Base-by-base conservation (phyloP, 2,329 filamentous ascomycete genomes). In the Aureobasidium sp. region DNA sequence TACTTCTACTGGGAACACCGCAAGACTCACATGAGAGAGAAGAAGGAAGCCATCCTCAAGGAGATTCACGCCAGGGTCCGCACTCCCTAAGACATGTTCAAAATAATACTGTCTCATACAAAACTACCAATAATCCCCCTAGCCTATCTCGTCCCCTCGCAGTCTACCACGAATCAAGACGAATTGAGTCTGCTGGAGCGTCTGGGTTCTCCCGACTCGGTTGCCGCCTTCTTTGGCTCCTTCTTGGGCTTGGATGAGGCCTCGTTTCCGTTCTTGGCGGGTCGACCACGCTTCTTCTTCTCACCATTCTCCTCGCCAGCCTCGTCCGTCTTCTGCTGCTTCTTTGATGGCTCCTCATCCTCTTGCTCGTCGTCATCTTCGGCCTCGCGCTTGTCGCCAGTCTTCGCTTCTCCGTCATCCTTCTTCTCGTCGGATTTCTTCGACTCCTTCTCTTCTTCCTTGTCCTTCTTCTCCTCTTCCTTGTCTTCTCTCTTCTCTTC, bases 221-320 rank as follows among this genome's bases (percentile, higher is more conserved):
- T 81, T 12, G 79, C 78, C 37, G 79, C 77, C 67, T 76, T 76
- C 75, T 81, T 80, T 34, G 78, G 74, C 67, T 75, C 69, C 66
- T 73, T 75, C 72, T 80, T 79, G 67, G 77, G 71, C 62, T 67
- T 67, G 26, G 68, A 63, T 27, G 68, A 67, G 37, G 68, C 64
- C 46, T 68, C 67, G 57, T 67, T 43, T 27, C 51, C 51, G 32
- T 72, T 73, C 65, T 75, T 75, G 65, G 76, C 77, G 36, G 77
- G 76, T 47, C 76, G 72, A 46, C 77, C 77, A 65, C 73, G 72
- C 71, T 74, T 75, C 70, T 74, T 74, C 61, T 73, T 73, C 44
- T 71, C 67, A 65, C 75, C 75, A 43, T 72, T 73, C 29, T 72
- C 70, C 64, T 71, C 65, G 27, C 72, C 69, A 53, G 69, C 68